Percentiles rank a stretch among this genome's conserved stretches.
Evolutionary conservation across 768 basidiomycete genomes (phyloP).

Genomic region (Tylopilus rubrobrunneus): DNA sequence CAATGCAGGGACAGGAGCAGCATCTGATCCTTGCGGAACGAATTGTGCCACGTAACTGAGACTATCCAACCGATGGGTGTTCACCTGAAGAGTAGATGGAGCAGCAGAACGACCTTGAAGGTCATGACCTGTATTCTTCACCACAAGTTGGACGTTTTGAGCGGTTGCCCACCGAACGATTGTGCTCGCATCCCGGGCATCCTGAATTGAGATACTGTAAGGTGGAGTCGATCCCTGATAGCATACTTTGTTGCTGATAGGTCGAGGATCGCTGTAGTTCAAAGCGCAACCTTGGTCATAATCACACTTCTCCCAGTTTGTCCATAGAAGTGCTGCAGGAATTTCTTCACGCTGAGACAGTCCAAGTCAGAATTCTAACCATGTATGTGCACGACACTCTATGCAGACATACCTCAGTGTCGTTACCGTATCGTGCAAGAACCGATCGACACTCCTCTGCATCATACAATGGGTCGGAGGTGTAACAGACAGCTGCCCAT

Average conservation of each 20-base stretch:
- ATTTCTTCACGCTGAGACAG: conserved; percentile 16
- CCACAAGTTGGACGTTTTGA: no score
- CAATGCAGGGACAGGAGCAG: conserved; percentile 14
- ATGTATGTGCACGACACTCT: not conserved
- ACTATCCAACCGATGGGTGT: conserved; percentile 14
- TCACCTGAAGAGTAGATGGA: conserved; percentile 23
- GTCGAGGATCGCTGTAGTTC: conserved; percentile 17
- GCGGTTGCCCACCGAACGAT: no score
- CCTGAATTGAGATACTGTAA: conserved; percentile 7
- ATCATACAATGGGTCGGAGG: conserved; percentile 16
- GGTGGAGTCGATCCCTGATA: conserved; percentile 21
- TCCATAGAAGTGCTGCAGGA: conserved; percentile 18
- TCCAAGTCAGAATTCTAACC: not conserved
- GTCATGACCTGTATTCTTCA: conserved; percentile 17
- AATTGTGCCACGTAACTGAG: conserved; percentile 16
- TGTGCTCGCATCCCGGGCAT: no score
- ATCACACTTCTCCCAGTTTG: conserved; percentile 22
- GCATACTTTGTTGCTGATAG: conserved; percentile 6
- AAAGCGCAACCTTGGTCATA: conserved; percentile 16
- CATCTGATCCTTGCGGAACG: conserved; percentile 15
- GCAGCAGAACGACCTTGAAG: conserved; percentile 20
- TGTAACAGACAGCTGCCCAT: conserved; percentile 22
- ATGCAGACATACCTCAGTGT: conserved; percentile 8
- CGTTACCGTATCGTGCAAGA: conserved; percentile 12
- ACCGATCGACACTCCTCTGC: conserved; percentile 12